phyloP scores from a whole-genome alignment of 139 green algal genomes.

The Picochlorum sp. region DNA sequence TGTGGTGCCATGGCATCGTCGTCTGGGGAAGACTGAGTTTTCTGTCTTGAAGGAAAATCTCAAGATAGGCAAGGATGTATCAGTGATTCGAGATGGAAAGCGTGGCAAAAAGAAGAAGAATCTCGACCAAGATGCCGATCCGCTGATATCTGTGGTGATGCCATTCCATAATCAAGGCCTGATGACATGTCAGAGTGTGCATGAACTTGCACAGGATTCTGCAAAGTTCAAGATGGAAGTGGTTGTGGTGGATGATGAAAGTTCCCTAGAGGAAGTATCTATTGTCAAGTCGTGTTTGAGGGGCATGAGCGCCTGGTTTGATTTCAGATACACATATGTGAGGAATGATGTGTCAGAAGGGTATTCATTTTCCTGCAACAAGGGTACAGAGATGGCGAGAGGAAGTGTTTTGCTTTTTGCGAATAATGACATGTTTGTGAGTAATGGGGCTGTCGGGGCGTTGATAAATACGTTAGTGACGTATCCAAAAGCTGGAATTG shows the following conservation, averaged over 20 bases:
- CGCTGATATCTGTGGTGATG: not conserved
- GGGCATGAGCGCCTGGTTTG: not conserved
- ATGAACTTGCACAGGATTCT: not conserved
- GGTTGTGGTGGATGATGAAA: not conserved
- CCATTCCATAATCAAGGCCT: not conserved
- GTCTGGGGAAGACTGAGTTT: no score
- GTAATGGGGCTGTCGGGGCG: not conserved
- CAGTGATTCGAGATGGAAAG: not conserved
- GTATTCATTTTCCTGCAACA: not conserved
- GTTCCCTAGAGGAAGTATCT: not conserved
- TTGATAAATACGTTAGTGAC: not conserved
- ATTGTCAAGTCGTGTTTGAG: not conserved
- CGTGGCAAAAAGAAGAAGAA: no score
- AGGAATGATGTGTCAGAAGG: not conserved
- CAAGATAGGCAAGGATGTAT: no score
- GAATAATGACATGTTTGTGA: conserved; percentile 5
- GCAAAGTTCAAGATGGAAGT: not conserved
- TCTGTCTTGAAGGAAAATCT: no score
- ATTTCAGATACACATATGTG: not conserved
- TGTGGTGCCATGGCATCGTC: no score
- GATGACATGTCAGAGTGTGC: not conserved
- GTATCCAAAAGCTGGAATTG: conserved; percentile 1
- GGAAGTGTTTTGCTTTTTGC: not conserved
- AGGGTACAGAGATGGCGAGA: not conserved
- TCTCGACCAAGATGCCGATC: not conserved